A percentile compares a stretch with the other conserved stretches of the same genome.
These are phyloP conservation scores for Penicillium samsonianum DNA, from an alignment of 495 filamentous ascomycete genomes.

Conservation along the genomic window DNA sequence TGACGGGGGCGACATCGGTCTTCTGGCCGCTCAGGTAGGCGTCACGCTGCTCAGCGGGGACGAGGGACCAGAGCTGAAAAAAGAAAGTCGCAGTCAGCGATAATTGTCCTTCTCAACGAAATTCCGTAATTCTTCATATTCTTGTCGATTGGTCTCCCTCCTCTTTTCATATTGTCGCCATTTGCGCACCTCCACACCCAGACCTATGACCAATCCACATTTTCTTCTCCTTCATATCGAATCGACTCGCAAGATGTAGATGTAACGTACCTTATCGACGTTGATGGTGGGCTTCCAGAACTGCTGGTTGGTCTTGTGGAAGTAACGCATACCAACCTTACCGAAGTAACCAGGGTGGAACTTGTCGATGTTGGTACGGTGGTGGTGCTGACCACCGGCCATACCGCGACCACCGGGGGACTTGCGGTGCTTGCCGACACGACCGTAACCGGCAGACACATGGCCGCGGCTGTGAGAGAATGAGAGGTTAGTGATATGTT, in stretches of 20 bases:
- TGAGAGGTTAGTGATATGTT: constrained; percentile 25
- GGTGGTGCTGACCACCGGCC: constrained; percentile 93
- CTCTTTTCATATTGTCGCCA: background rate
- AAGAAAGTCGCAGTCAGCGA: constrained; percentile 26
- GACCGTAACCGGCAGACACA: constrained; percentile 91
- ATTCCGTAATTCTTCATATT: constrained; percentile 9
- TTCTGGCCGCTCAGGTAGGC: constrained; percentile 73
- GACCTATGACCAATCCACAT: constrained; percentile 1
- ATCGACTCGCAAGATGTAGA: constrained; percentile 13
- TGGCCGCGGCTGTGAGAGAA: constrained; percentile 73
- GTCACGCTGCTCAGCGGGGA: constrained; percentile 81
- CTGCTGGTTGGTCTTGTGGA: constrained; percentile 86
- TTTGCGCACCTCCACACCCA: constrained; percentile 2
- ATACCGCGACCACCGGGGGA: constrained; percentile 93
- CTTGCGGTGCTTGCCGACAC: constrained; percentile 92
- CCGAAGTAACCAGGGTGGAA: constrained; percentile 97
- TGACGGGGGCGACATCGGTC: constrained; percentile 80
- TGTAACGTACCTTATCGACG: constrained; percentile 75
- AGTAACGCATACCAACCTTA: constrained; percentile 95
- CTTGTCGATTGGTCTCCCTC: constrained; percentile 3
- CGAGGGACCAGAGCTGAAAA: constrained; percentile 74
- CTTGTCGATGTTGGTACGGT: constrained; percentile 92
- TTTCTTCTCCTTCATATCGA: constrained; percentile 9
- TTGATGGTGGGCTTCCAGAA: constrained; percentile 94
- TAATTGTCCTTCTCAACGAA: background rate